Evolutionary conservation across 2,329 filamentous ascomycete species (phyloP).

Genomic region (Lanzia echinophila): DNA sequence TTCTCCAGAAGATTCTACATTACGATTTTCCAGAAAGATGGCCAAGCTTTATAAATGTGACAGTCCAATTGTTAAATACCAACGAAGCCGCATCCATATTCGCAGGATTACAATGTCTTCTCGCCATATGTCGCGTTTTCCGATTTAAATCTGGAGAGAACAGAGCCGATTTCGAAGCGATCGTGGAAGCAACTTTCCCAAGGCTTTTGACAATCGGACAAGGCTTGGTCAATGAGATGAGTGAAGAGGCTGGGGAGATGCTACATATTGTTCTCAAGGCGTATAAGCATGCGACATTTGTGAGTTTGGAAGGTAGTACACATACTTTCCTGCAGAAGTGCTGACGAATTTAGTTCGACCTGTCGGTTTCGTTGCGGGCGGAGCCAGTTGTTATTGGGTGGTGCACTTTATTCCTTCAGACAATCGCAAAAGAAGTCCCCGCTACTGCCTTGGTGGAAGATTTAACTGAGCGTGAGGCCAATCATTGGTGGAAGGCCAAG

Average conservation of each 20-base stretch:
- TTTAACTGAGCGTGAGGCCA: slow-evolving; percentile 77
- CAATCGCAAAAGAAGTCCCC: slow-evolving; percentile 79
- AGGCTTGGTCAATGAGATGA: slow-evolving; percentile 82
- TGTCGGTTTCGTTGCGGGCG: slow-evolving; percentile 69
- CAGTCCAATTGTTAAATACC: slow-evolving; percentile 77
- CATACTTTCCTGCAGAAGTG: slow-evolving; percentile 16
- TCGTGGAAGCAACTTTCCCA: slow-evolving; percentile 86
- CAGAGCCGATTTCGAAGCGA: slow-evolving; percentile 84
- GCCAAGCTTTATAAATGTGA: slow-evolving; percentile 92
- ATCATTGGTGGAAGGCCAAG: slow-evolving; percentile 99
- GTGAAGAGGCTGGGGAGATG: slow-evolving; percentile 94
- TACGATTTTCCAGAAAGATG: slow-evolving; percentile 92
- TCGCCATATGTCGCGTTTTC: slow-evolving; percentile 93
- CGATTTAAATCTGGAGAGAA: slow-evolving; percentile 81
- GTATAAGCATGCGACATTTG: slow-evolving; percentile 97
- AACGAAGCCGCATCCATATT: slow-evolving; percentile 84
- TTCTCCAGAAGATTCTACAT: slow-evolving; percentile 92
- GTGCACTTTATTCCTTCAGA: slow-evolving; percentile 91
- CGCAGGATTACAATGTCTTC: slow-evolving; percentile 85
- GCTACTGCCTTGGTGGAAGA: slow-evolving; percentile 72
- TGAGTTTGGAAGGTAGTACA: slow-evolving; percentile 40
- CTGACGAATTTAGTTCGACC: slow-evolving; percentile 63
- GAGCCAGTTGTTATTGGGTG: slow-evolving; percentile 84
- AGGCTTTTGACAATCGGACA: slow-evolving; percentile 81
- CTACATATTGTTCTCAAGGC: slow-evolving; percentile 90